phyloP scores from a whole-genome alignment of 1,284 basidiomycete genomes.

The Ceratobasidium sp. region DNA sequence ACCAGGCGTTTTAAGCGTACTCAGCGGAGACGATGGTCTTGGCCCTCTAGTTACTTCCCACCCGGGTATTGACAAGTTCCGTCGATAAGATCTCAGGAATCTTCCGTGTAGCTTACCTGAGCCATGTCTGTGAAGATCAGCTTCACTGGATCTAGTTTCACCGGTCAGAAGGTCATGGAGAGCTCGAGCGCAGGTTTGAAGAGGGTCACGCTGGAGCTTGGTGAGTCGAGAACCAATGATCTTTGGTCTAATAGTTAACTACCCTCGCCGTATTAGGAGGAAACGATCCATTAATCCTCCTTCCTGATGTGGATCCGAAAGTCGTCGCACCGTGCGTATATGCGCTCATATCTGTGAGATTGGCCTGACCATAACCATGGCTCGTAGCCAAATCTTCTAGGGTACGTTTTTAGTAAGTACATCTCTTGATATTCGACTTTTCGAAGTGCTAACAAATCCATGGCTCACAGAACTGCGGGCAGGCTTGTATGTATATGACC shows the following conservation, averaged over 20 bases:
- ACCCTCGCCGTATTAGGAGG: too few relatives aligned
- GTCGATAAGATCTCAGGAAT: not conserved
- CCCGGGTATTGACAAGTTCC: constrained; percentile 77
- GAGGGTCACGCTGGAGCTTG: constrained; percentile 84
- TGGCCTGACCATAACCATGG: not conserved
- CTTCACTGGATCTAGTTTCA: constrained; percentile 57
- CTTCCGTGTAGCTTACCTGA: not conserved
- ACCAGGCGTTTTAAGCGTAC: constrained; percentile 88
- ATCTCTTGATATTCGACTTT: not conserved
- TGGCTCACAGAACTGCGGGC: constrained; percentile 13
- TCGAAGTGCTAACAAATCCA: not conserved
- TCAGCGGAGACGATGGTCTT: constrained; percentile 85
- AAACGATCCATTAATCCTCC: constrained; percentile 59
- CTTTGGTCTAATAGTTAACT: too few relatives aligned
- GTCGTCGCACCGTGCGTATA: constrained; percentile 59
- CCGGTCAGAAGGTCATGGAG: constrained; percentile 62
- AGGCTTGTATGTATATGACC: constrained; percentile 18
- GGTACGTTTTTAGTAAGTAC: constrained; percentile 19
- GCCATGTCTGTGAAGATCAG: constrained; percentile 54
- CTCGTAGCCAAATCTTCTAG: constrained; percentile 22
- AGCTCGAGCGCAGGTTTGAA: constrained; percentile 63
- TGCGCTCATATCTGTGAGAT: not conserved
- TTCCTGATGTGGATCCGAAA: constrained; percentile 66
- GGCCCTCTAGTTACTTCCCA: constrained; percentile 85
- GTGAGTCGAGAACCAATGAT: too few relatives aligned